A percentile compares a stretch with the other conserved stretches of the same genome.
Evolutionary conservation across 768 basidiomycete genomes (phyloP).

Genomic region (Russula dissimulans): DNA sequence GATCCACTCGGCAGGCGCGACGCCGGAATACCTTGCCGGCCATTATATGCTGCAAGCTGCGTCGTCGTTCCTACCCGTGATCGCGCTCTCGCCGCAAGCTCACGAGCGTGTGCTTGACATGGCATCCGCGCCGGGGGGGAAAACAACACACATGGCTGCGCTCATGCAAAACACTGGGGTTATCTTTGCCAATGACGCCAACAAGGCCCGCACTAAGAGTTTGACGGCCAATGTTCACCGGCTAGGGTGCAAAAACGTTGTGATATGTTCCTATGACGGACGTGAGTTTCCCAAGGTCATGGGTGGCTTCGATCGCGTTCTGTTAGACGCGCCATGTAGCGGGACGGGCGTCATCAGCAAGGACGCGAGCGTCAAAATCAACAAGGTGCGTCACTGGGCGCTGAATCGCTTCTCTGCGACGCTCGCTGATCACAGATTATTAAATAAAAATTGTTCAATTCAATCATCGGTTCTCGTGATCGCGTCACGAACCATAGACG

Average conservation of each 20-base stretch:
- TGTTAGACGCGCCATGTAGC: slow-evolving; percentile 94
- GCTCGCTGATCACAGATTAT: not conserved
- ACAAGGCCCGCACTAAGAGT: slow-evolving; percentile 91
- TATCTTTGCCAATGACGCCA: slow-evolving; percentile 94
- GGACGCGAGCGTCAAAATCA: slow-evolving; percentile 93
- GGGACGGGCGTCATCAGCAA: slow-evolving; percentile 99
- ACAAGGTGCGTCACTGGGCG: slow-evolving; percentile 60
- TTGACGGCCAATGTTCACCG: slow-evolving; percentile 95
- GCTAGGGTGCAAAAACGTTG: slow-evolving; percentile 95
- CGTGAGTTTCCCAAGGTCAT: slow-evolving; percentile 98
- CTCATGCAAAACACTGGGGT: slow-evolving; percentile 97
- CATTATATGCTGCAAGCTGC: slow-evolving; percentile 99
- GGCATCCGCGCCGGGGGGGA: slow-evolving; percentile 97
- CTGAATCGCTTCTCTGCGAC: not conserved
- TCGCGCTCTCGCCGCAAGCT: slow-evolving; percentile 87
- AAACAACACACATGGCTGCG: slow-evolving; percentile 96
- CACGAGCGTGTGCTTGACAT: slow-evolving; percentile 94
- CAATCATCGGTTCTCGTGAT: not conserved
- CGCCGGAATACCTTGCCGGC: slow-evolving; percentile 96
- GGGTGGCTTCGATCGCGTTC: slow-evolving; percentile 96
- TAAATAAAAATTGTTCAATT: not conserved
- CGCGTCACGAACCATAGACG: slow-evolving; percentile 40
- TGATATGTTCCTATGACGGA: slow-evolving; percentile 95
- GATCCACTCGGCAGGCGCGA: slow-evolving; percentile 51
- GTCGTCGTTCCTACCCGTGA: slow-evolving; percentile 98